These are phyloP conservation scores for Clavaria fumosa DNA, from an alignment of 768 basidiomycete genomes.

Conservation along the genomic window DNA sequence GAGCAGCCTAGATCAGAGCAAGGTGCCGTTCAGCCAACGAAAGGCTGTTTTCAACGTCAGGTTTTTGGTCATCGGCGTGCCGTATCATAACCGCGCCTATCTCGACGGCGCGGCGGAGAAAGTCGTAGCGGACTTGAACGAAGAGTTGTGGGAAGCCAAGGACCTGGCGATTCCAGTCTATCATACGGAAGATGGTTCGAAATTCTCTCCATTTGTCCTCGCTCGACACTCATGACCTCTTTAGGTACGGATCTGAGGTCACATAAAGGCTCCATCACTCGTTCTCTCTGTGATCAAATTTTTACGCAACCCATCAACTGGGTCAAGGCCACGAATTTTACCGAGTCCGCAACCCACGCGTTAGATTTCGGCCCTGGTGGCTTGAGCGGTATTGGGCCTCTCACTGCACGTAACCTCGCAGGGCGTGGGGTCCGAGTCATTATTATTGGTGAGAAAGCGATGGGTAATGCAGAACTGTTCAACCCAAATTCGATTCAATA, in stretches of 20 bases:
- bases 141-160: constrained; percentile 59
- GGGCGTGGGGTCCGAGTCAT: constrained; percentile 88
- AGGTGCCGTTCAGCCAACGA: constrained; percentile 85
- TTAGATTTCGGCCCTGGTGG: constrained; percentile 97
- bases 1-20: constrained; percentile 81
- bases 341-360: constrained; percentile 81
- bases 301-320: constrained; percentile 89
- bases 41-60: constrained; percentile 86
- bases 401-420: constrained; percentile 82
- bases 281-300: constrained; percentile 85
- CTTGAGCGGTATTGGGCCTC: constrained; percentile 78
- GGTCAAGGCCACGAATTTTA: constrained; percentile 81
- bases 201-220: constrained; percentile 5
- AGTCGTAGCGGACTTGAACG: constrained; percentile 57
- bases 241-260: constrained; percentile 75
- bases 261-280: constrained; percentile 56
- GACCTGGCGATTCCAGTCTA: constrained; percentile 77
- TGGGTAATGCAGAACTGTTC: constrained; percentile 79
- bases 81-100: constrained; percentile 91
- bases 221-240: neutral
- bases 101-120: constrained; percentile 60
- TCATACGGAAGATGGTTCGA: constrained; percentile 83
- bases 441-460: constrained; percentile 80
- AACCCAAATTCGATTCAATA: constrained; percentile 44
- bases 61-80: constrained; percentile 91